Evolutionary conservation across 805 yeast genomes (phyloP), one percentile per base, ranked within the genome.

Genomic region (Pichia kluyveri): DNA sequence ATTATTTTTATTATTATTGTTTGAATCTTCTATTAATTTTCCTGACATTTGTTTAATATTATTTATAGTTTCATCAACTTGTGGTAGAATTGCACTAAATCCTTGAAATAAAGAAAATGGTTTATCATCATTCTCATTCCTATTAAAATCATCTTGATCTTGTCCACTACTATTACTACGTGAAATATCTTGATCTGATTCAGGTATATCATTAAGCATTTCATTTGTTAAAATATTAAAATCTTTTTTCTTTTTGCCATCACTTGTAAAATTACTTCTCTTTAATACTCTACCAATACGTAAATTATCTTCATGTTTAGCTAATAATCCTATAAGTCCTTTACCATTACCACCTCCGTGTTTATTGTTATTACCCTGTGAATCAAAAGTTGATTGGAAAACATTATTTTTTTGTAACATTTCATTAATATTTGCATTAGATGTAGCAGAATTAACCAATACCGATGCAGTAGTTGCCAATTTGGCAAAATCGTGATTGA

Each of bases 41-140:
- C 45, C 47, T 1, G 52, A 46, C 18, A 28, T 36, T 15, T 23
- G 26, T n/a, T 46, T 44, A 14, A 48, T 40, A n/a, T 32, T 48
- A 8, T 19, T 65, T 37, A 71, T 61, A 40, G 69, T 69, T 50
- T 71, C 76, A 51, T 75, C 68, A n/a, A 75, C 64, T 17, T 75
- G 75, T 1, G 80, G 79, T 36, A 73, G 59, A 0, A 77, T 68
- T 5, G 87, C 86, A 56, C 72, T 71, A 58, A 84, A 82, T 1
- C 90, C 89, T 61, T 83, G 90, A 56, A 75, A 82, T 23, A 84
- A 63, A 3, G 88, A 77, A 53, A 76, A 77, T 10, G 60, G 56
- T 1, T 49, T 19, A 10, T 42, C 50, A 9, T 34, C 45, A 11
- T 42, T 9, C 8, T 8, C 9, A 17, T 23, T 23, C 5, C 5